These are phyloP conservation scores for Hevea brasiliensis DNA, from an alignment of 345 rosid genomes.

Conservation along the genomic window DNA sequence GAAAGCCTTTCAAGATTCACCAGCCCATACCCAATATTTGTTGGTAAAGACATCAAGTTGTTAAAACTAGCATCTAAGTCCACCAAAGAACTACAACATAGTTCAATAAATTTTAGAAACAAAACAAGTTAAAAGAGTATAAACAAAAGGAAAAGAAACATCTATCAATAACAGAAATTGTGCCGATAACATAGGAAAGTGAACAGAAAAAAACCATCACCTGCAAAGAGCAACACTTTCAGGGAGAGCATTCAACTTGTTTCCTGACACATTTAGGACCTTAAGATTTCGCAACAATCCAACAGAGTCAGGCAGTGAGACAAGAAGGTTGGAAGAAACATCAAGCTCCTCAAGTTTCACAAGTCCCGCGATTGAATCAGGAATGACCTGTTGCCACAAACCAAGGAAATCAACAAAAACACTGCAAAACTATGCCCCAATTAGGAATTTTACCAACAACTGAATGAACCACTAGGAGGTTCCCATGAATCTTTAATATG, in stretches of 20 bases:
- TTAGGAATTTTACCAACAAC: neutral
- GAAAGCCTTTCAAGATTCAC: slow-evolving; percentile 27
- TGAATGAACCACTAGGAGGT: neutral
- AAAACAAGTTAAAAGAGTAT: neutral
- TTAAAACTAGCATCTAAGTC: slow-evolving; percentile 35
- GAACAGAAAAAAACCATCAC: slow-evolving; percentile 7
- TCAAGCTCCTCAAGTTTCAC: slow-evolving; percentile 29
- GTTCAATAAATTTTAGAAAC: neutral
- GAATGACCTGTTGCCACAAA: slow-evolving; percentile 20
- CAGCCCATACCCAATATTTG: slow-evolving; percentile 28
- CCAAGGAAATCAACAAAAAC: neutral
- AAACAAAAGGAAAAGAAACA: neutral
- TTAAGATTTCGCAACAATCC: slow-evolving; percentile 29
- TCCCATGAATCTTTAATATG: neutral
- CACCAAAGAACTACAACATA: slow-evolving; percentile 23
- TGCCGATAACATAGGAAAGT: neutral
- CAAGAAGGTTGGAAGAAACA: slow-evolving; percentile 27
- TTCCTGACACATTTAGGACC: slow-evolving; percentile 23
- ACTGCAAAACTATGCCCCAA: neutral
- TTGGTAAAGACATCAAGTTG: slow-evolving; percentile 30
- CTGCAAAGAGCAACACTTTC: slow-evolving; percentile 35
- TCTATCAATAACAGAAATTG: neutral
- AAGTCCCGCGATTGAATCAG: slow-evolving; percentile 29
- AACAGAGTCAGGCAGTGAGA: slow-evolving; percentile 25
- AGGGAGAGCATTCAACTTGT: slow-evolving; percentile 27